phyloP scores from a whole-genome alignment of 2,329 filamentous ascomycete species.

The Calonectria ilicicola region DNA sequence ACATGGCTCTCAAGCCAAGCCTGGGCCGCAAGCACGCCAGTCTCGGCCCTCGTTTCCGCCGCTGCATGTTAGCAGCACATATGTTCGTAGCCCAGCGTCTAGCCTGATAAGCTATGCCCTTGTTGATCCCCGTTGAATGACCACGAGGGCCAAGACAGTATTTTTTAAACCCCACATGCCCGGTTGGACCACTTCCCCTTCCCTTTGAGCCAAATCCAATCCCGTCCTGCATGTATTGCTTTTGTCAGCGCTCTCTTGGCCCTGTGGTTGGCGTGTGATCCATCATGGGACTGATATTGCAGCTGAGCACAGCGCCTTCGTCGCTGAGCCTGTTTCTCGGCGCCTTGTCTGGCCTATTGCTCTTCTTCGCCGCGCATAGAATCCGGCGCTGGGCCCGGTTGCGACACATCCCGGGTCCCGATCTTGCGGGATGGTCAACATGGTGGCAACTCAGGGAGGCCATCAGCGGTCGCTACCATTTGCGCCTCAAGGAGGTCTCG shows the following conservation, averaged over 20 bases:
- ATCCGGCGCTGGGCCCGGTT: constrained; percentile 43
- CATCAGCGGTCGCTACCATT: constrained; percentile 44
- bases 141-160: not conserved
- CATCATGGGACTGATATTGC: constrained; percentile 31
- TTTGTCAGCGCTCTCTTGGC: not conserved
- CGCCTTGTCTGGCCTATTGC: not conserved
- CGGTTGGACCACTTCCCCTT: not conserved
- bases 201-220: not conserved
- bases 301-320: not conserved
- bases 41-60: not conserved
- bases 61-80: not conserved
- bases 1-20: not conserved
- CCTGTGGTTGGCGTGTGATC: not conserved
- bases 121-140: not conserved
- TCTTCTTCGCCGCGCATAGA: not conserved
- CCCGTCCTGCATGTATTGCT: not conserved
- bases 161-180: constrained; percentile 12
- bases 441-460: constrained; percentile 46
- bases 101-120: constrained; percentile 6
- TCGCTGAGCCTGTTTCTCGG: constrained; percentile 1
- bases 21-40: not conserved
- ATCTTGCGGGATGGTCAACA: constrained; percentile 40
- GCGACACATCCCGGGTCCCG: constrained; percentile 44
- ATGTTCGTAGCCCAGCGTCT: not conserved
- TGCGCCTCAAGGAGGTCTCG: constrained; percentile 38